A percentile compares a stretch with the other conserved stretches of the same genome.
Evolutionary conservation across 768 basidiomycete genomes (phyloP).

Genomic region (Lyophyllum atratum): DNA sequence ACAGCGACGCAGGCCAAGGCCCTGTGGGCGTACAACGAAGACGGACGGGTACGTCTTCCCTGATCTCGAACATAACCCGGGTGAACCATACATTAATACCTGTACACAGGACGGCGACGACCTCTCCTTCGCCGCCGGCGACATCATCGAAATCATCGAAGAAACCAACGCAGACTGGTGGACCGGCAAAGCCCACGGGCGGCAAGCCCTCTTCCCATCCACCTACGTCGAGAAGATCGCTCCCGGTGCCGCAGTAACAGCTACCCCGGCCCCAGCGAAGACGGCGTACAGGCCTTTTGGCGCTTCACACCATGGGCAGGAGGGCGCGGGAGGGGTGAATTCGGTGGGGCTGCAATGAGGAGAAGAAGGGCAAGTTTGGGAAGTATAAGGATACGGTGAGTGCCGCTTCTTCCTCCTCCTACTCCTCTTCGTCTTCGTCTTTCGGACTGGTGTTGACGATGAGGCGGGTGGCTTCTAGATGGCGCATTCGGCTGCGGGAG

Average conservation of each 20-base stretch:
- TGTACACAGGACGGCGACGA: conserved; percentile 70
- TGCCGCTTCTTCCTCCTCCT: conserved; percentile 9
- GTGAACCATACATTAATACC: not conserved
- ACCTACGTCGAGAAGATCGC: conserved; percentile 65
- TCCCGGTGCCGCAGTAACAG: conserved; percentile 14
- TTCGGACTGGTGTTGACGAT: not conserved
- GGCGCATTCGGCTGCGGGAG: conserved; percentile 65
- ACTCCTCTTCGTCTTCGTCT: not conserved
- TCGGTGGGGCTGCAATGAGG: conserved; percentile 47
- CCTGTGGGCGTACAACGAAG: conserved; percentile 68
- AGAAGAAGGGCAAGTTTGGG: conserved; percentile 63
- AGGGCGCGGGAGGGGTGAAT: conserved; percentile 33
- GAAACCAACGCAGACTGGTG: conserved; percentile 91
- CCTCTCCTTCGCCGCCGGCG: conserved; percentile 74
- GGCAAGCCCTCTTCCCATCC: conserved; percentile 77
- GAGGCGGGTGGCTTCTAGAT: conserved; percentile 32
- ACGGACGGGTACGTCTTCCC: conserved; percentile 45
- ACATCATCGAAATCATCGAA: conserved; percentile 74
- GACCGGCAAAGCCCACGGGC: conserved; percentile 66
- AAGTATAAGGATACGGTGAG: conserved; percentile 59
- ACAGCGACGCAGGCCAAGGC: conserved; percentile 47
- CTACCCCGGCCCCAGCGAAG: conserved; percentile 23
- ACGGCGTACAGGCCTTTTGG: conserved; percentile 46
- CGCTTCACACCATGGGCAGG: conserved; percentile 41
- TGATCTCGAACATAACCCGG: not conserved